Evolutionary conservation across 495 filamentous ascomycete species (phyloP), one percentile per base, ranked within the genome.

Genomic region (Xylaria telfairii): DNA sequence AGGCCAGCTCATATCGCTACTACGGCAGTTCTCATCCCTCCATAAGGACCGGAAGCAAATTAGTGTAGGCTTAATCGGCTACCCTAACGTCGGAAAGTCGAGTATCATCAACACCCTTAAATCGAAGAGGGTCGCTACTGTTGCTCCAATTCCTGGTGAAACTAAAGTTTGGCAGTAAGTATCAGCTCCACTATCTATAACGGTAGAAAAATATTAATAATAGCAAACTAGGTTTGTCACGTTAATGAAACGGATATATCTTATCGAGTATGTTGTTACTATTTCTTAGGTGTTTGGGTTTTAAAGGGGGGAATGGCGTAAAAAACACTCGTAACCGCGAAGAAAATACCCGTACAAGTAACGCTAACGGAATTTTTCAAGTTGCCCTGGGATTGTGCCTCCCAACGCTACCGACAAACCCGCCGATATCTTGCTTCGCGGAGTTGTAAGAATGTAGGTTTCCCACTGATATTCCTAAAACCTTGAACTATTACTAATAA

Each of bases 111-210:
- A 97, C 80, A 94, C 93, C 13, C 85, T 97, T 37, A 89, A 93
- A 24, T 92, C 91, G 77, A 98, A 98, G 85, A 93, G 95, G 72
- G 94, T 97, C 42, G 92, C 94, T 80, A 96, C 88, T 3, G 94
- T 97, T 6, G 96, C 96, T n/a, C 96, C 96, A 19, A 95, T 98
- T 70, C 95, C 96, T 9, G 95, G 95, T 12, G 92, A 94, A 80
- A 98, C 95, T 68, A 99, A 97, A 82, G 91, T 98, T 15, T 98
- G 94, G 94, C 94, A 99, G 79, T n/a, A n/a, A n/a, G n/a, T n/a
- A n/a, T n/a, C n/a, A n/a, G n/a, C n/a, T n/a, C n/a, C n/a, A n/a
- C n/a, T n/a, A n/a, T n/a, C n/a, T n/a, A n/a, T n/a, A n/a, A n/a
- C n/a, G n/a, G n/a, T n/a, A n/a, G n/a, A n/a, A n/a, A n/a, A n/a